These are phyloP conservation scores for Cydonia oblonga DNA, from an alignment of 331 rosid genomes.

Conservation along the genomic window DNA sequence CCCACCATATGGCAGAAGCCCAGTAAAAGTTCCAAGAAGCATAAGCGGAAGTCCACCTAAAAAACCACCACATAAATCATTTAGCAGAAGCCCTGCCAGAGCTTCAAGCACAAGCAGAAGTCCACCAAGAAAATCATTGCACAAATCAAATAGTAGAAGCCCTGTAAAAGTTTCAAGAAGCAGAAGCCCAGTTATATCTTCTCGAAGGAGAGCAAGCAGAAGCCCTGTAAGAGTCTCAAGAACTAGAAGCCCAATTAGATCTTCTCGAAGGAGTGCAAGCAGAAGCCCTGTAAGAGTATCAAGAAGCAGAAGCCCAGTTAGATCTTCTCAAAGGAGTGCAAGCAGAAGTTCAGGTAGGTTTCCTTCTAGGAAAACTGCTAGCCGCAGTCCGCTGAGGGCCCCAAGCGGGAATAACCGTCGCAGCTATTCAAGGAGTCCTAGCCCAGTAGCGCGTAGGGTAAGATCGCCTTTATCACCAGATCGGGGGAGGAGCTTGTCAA, in stretches of 20 bases:
- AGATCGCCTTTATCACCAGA: conserved; percentile 40
- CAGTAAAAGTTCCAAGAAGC: conserved; percentile 26
- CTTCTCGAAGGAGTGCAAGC: conserved; percentile 14
- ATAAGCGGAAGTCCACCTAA: conserved; percentile 41
- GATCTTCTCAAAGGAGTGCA: conserved; percentile 49
- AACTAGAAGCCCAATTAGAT: conserved; percentile 30
- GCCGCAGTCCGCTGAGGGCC: conserved; percentile 42
- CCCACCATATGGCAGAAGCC: conserved; percentile 46
- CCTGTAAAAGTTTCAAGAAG: conserved; percentile 37
- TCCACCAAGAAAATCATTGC: too few relatives aligned
- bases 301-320: conserved; percentile 50
- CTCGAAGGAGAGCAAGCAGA: conserved; percentile 13
- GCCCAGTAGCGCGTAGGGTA: conserved; percentile 54
- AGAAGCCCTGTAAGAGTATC: conserved; percentile 40
- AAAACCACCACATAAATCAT: conserved; percentile 20
- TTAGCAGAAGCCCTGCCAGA: conserved; percentile 40
- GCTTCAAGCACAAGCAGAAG: conserved; percentile 33
- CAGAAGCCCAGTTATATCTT: conserved; percentile 26
- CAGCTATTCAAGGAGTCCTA: conserved; percentile 77
- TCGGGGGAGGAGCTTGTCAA: conserved; percentile 63
- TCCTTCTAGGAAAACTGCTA: conserved; percentile 35
- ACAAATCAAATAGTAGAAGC: too few relatives aligned
- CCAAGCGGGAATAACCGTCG: conserved; percentile 30
- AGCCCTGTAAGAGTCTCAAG: not conserved
- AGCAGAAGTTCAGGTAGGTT: conserved; percentile 64